Percentiles rank a stretch among this genome's conserved stretches.
Conservation (phyloP, 73 alveolate species). For the Paramecium octaurelia region DNA sequence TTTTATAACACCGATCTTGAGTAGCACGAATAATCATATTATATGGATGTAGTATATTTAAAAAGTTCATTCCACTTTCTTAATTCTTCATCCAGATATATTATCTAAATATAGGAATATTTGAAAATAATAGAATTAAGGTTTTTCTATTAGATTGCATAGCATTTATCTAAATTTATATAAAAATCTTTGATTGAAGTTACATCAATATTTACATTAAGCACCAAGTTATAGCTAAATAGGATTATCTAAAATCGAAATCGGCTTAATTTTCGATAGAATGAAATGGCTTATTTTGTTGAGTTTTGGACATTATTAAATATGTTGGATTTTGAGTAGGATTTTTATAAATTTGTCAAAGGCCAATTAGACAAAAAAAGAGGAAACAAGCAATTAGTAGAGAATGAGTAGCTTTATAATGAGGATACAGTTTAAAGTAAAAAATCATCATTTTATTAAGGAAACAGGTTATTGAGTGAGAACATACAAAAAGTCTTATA, state of each 20-base stretch:
- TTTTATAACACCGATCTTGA: no score
- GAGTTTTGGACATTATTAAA: not conserved
- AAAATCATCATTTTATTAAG: not conserved
- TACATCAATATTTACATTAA: not conserved
- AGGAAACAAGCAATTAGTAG: not conserved
- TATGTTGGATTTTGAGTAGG: not conserved
- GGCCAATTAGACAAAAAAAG: not conserved
- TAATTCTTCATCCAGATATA: no score
- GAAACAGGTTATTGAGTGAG: not conserved
- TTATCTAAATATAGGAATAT: no score
- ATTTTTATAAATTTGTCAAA: slow-evolving; percentile 20
- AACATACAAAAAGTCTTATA: slow-evolving; percentile 10
- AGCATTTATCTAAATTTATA: not conserved
- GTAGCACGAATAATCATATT: no score
- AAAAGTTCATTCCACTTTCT: no score
- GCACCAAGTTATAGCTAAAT: no score
- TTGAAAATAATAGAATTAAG: not conserved
- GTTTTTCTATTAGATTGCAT: not conserved
- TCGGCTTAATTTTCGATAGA: not conserved
- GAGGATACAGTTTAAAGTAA: not conserved
- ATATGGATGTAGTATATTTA: no score
- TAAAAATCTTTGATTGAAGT: not conserved
- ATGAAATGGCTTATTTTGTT: not conserved
- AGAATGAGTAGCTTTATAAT: not conserved
- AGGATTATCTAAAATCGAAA: no score